Conservation (phyloP, 2,329 filamentous ascomycete species). For the Exophiala sideris region DNA sequence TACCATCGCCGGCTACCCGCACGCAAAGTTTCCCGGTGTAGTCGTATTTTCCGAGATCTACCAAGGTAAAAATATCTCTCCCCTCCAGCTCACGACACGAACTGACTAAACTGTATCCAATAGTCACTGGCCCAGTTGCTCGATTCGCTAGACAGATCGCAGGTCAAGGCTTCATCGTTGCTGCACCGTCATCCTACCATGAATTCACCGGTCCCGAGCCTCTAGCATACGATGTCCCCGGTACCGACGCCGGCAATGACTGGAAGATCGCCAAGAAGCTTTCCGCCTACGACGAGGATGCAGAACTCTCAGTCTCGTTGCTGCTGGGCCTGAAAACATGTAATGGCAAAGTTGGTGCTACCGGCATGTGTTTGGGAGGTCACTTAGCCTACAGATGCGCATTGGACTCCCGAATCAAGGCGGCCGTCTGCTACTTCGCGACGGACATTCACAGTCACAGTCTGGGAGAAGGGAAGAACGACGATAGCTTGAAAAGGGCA, state of each 20-base stretch:
- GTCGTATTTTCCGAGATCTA: slow-evolving; percentile 93
- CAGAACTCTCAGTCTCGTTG: slow-evolving; percentile 63
- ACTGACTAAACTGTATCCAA: neutral
- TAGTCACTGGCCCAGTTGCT: slow-evolving; percentile 84
- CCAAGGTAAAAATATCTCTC: slow-evolving; percentile 61
- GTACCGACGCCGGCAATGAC: slow-evolving; percentile 81
- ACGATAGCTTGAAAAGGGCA: slow-evolving; percentile 61
- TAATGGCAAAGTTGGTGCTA: slow-evolving; percentile 73
- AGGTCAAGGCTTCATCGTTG: slow-evolving; percentile 89
- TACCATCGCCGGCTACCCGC: slow-evolving; percentile 76
- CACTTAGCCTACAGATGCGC: slow-evolving; percentile 74
- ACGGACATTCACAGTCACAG: slow-evolving; percentile 83
- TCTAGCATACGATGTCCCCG: slow-evolving; percentile 78
- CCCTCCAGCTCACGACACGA: neutral
- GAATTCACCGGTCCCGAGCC: slow-evolving; percentile 85
- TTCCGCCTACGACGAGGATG: slow-evolving; percentile 80
- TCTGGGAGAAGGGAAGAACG: slow-evolving; percentile 65
- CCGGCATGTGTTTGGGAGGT: slow-evolving; percentile 90
- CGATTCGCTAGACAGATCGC: slow-evolving; percentile 90
- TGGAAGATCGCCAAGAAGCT: slow-evolving; percentile 82
- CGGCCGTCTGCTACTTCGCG: slow-evolving; percentile 83
- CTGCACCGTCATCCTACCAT: slow-evolving; percentile 85
- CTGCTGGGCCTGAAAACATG: slow-evolving; percentile 72
- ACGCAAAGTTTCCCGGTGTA: slow-evolving; percentile 85
- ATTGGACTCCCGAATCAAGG: slow-evolving; percentile 72